Conservation (phyloP, 75 land plant genomes). For the Selaginella moellendorffii region DNA sequence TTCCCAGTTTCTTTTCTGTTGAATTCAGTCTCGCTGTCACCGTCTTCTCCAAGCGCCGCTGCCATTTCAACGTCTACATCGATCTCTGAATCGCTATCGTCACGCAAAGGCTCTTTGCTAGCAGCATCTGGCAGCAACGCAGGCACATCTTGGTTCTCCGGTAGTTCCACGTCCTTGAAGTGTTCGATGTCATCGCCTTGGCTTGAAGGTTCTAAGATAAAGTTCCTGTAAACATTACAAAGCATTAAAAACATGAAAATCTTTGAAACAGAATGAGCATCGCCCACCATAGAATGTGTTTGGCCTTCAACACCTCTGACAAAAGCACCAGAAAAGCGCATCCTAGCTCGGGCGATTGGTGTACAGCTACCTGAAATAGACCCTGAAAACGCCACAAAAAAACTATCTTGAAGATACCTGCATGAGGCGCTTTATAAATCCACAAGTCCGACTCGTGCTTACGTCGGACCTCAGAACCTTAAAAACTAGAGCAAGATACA, state of each 20-base stretch:
- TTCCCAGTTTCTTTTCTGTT: neutral
- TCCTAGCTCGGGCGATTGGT: slow-evolving; percentile 85
- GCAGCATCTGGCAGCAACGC: neutral
- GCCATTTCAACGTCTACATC: slow-evolving; percentile 9
- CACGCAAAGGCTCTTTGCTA: neutral
- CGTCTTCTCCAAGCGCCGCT: slow-evolving; percentile 11
- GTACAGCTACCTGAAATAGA: slow-evolving; percentile 69
- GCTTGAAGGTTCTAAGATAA: slow-evolving; percentile 26
- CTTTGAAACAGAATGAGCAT: neutral
- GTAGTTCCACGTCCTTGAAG: slow-evolving; percentile 62
- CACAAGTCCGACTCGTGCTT: slow-evolving; percentile 62
- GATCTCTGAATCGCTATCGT: slow-evolving; percentile 17
- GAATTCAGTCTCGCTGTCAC: slow-evolving; percentile 11
- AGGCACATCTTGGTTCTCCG: slow-evolving; percentile 6
- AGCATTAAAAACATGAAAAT: too few relatives aligned
- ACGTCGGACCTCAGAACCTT: slow-evolving; percentile 78
- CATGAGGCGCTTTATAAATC: slow-evolving; percentile 72
- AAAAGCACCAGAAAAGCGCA: slow-evolving; percentile 83
- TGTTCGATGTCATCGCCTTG: slow-evolving; percentile 80
- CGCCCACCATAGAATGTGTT: slow-evolving; percentile 73
- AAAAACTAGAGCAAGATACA: slow-evolving; percentile 72
- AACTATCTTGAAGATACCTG: slow-evolving; percentile 36
- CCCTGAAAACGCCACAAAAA: neutral
- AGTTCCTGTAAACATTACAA: too few relatives aligned
- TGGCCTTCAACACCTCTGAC: slow-evolving; percentile 84